Evolutionary conservation across 345 rosid species (phyloP).

Genomic region (thale cress (Arabidopsis thaliana)): DNA sequence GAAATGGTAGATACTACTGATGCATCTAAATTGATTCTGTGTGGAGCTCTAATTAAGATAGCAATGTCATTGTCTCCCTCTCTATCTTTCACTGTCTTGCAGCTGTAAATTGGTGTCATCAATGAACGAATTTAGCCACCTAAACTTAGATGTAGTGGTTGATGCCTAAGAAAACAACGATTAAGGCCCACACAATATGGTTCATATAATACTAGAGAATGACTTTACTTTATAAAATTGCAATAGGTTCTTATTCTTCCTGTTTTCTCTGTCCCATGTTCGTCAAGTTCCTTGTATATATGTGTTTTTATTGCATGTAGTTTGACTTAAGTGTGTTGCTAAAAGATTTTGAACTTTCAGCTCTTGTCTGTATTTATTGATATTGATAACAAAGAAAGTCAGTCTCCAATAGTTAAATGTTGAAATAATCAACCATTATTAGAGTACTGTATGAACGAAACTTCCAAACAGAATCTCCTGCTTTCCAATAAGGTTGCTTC

Average conservation of each 20-base stretch:
- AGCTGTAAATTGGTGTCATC: conserved; percentile 44
- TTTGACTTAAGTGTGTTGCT: conserved; percentile 55
- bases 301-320: conserved; percentile 32
- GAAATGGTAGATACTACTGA: conserved; percentile 11
- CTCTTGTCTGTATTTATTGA: conserved; percentile 17
- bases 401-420: conserved; percentile 16
- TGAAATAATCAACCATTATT: conserved; percentile 24
- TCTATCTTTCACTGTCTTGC: conserved; percentile 33
- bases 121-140: conserved; percentile 24
- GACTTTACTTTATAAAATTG: conserved; percentile 6
- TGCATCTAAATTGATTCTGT: conserved; percentile 19
- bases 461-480: conserved; percentile 1
- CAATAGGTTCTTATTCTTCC: conserved; percentile 7
- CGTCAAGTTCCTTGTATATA: conserved; percentile 26
- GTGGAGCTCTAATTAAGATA: conserved; percentile 19
- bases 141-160: conserved; percentile 41
- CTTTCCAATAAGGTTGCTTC: conserved; percentile 19
- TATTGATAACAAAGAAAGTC: conserved; percentile 3
- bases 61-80: conserved; percentile 14
- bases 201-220: conserved; percentile 30
- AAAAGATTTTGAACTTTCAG: conserved; percentile 40
- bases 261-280: conserved; percentile 12
- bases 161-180: conserved; percentile 27
- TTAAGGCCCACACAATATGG: conserved; percentile 26
- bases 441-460: not conserved